Evolutionary conservation across 208 protist genomes (phyloP).

Genomic region (Acanthamoeba triangularis): DNA sequence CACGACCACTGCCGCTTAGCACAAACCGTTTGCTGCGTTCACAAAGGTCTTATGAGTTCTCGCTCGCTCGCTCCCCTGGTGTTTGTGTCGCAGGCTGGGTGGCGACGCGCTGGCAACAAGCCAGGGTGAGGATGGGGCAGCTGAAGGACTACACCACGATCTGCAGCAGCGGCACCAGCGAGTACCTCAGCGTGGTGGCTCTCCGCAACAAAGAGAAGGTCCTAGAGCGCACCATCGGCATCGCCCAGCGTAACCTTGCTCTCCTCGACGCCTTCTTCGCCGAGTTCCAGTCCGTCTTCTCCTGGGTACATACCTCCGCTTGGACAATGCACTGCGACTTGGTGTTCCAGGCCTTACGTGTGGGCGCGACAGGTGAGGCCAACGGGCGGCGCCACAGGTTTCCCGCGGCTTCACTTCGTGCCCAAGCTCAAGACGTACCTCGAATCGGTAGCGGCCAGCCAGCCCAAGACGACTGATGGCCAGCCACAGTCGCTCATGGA

Average conservation of each 20-base stretch:
- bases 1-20: background rate
- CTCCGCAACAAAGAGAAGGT: slow-evolving; percentile 10
- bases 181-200: slow-evolving; percentile 55
- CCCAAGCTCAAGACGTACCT: slow-evolving; percentile 42
- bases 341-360: background rate
- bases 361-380: slow-evolving; percentile 5
- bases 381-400: slow-evolving; percentile 20
- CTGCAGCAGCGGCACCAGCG: slow-evolving; percentile 72
- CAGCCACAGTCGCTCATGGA: background rate
- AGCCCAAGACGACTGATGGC: background rate
- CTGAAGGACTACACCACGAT: slow-evolving; percentile 78
- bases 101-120: background rate
- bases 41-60: background rate
- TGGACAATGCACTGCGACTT: background rate
- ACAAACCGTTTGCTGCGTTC: no score
- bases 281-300: slow-evolving; percentile 27
- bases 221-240: background rate
- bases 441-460: background rate
- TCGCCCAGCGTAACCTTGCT: slow-evolving; percentile 24
- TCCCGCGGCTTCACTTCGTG: slow-evolving; percentile 22
- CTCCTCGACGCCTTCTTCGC: slow-evolving; percentile 71
- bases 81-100: slow-evolving; percentile 52
- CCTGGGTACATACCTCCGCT: background rate
- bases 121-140: background rate
- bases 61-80: background rate